These are phyloP conservation scores for Calycina herbarum DNA, from an alignment of 2,329 filamentous ascomycete species.

Conservation along the genomic window DNA sequence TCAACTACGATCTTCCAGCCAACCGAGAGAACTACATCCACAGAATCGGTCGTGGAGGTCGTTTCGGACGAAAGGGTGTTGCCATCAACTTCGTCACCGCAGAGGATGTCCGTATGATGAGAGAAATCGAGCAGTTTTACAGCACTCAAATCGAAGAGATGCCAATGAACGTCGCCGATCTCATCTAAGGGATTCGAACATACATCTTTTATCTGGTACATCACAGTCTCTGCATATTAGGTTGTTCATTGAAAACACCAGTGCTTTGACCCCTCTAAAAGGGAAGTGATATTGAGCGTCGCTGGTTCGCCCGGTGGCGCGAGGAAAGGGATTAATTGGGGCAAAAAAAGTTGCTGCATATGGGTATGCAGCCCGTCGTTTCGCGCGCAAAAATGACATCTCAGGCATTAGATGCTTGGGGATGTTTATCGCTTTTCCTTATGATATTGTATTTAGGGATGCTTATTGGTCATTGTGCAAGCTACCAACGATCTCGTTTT, in stretches of 20 bases:
- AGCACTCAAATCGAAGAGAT: slow-evolving; percentile 99
- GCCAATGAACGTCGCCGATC: slow-evolving; percentile 89
- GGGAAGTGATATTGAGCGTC: slow-evolving; percentile 39
- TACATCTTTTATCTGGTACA: slow-evolving; percentile 29
- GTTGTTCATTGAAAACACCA: slow-evolving; percentile 26
- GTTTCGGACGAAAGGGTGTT: slow-evolving; percentile 97
- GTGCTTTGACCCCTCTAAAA: slow-evolving; percentile 29
- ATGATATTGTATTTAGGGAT: slow-evolving; percentile 36
- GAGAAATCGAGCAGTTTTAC: slow-evolving; percentile 99
- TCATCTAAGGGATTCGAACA: slow-evolving; percentile 56
- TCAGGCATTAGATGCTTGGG: slow-evolving; percentile 36
- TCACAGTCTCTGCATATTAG: slow-evolving; percentile 34
- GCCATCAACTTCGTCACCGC: slow-evolving; percentile 99
- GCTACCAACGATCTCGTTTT: slow-evolving; percentile 30
- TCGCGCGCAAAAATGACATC: slow-evolving; percentile 35
- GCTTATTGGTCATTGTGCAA: slow-evolving; percentile 31
- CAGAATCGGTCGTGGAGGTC: slow-evolving; percentile 90
- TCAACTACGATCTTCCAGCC: slow-evolving; percentile 97
- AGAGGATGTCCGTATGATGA: slow-evolving; percentile 99
- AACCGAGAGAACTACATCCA: slow-evolving; percentile 99
- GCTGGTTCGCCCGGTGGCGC: slow-evolving; percentile 39
- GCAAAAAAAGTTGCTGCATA: slow-evolving; percentile 38
- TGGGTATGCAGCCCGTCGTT: slow-evolving; percentile 28
- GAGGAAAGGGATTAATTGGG: slow-evolving; percentile 36
- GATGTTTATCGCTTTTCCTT: slow-evolving; percentile 35